Base-by-base conservation (phyloP, 2,329 filamentous ascomycete species). In the Zasmidium cellare region DNA sequence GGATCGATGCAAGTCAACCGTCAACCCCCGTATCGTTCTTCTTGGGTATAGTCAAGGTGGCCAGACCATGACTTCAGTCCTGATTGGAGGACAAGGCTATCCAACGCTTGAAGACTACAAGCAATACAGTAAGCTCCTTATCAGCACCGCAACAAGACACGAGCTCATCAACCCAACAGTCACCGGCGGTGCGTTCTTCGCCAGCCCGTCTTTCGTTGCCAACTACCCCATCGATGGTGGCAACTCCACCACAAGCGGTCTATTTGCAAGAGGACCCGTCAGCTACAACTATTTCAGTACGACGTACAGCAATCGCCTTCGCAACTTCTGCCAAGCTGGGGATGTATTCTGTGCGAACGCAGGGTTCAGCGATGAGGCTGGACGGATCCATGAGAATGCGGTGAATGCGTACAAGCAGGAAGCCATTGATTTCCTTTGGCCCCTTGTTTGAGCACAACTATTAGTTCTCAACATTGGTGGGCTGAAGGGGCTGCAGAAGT, bases 231-330 rank as follows among this genome's bases (percentile, higher is more conserved):
- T 53, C 82, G 53, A 80, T 85, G 65, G 77, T 74, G 76, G 77
- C 57, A 76, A 76, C 45, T 50, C 55, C 44, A 63, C 64, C 68
- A 77, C 82, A 71, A 79, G 78, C 75, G 85, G 88, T 76, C 31
- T 60, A 19, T 31, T 51, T 14, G 45, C 14, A 25, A 25, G 20
- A 18, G 19, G n/a, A n/a, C 47, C 20, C 28, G 9, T 46, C 16
- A 45, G 28, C 23, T 51, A 50, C 38, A 20, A 25, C 9, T 51
- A 51, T 48, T 52, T 57, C 23, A 48, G 28, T 23, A 35, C 46
- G 9, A 47, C 18, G 18, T 47, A 48, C 41, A 47, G 52, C 25
- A 38, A 54, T 22, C 38, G 52, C 9, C 23, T 54, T 24, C n/a
- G 46, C 1, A 54, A 23, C 16, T 54, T 48, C 44, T 54, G 52